Evolutionary conservation across 1,284 basidiomycete genomes (phyloP).

Genomic region (Phenoliferia sp.): DNA sequence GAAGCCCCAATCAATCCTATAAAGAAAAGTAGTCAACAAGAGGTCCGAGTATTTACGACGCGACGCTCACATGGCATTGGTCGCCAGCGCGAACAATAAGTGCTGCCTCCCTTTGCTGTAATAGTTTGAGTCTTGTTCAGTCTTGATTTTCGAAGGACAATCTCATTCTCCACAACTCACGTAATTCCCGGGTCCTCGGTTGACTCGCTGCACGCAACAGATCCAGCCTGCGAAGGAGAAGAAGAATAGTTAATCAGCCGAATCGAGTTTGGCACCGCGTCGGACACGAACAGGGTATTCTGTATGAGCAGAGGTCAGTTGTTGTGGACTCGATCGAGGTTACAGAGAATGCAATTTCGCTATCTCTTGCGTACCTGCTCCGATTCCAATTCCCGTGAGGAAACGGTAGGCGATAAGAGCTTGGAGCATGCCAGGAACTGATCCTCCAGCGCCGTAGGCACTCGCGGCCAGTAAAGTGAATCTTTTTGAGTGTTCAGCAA

Average conservation of each 20-base stretch:
- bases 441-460: conserved; percentile 71
- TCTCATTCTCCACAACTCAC: conserved; percentile 51
- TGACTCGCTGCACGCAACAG: conserved; percentile 85
- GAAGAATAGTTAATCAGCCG: too few species aligned
- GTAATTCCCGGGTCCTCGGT: conserved; percentile 71
- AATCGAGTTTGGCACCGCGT: neutral
- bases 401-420: conserved; percentile 81
- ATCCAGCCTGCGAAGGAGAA: conserved; percentile 77
- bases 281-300: neutral
- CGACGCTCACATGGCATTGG: conserved; percentile 53
- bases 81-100: conserved; percentile 69
- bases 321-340: too few species aligned
- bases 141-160: neutral
- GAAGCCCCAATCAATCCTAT: conserved; percentile 72
- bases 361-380: too few species aligned
- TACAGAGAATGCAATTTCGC: too few species aligned
- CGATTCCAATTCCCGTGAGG: conserved; percentile 66
- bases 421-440: conserved; percentile 61
- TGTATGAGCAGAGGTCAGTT: too few species aligned
- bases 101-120: neutral
- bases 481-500: conserved; percentile 70
- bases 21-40: too few species aligned
- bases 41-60: too few species aligned
- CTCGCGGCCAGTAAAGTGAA: conserved; percentile 78
- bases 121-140: neutral